Evolutionary conservation across 495 filamentous ascomycete species (phyloP).

Genomic region (Thozetella sp.): DNA sequence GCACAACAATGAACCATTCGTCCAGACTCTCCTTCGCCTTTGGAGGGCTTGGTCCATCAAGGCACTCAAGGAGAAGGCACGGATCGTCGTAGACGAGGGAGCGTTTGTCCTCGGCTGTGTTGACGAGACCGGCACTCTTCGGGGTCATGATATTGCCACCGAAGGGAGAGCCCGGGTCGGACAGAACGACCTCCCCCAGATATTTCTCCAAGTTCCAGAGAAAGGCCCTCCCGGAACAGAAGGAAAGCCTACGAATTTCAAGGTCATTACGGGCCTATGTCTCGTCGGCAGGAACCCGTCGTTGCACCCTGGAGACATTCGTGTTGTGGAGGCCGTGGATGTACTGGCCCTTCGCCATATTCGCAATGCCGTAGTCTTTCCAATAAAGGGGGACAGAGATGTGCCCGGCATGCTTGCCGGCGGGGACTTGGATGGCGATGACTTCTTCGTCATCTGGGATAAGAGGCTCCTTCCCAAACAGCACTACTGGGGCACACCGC

Average conservation of each 20-base stretch:
- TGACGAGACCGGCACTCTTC: constrained; percentile 78
- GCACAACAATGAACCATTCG: constrained; percentile 73
- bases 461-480: constrained; percentile 66
- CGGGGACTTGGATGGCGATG: constrained; percentile 94
- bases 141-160: constrained; percentile 55
- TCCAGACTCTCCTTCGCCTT: constrained; percentile 69
- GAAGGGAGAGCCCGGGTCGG: constrained; percentile 29
- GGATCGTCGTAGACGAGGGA: constrained; percentile 77
- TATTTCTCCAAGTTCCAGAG: constrained; percentile 80
- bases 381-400: constrained; percentile 80
- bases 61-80: constrained; percentile 88
- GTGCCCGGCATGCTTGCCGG: constrained; percentile 94
- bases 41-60: constrained; percentile 87
- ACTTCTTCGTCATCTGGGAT: constrained; percentile 96
- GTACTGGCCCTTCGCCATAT: constrained; percentile 72
- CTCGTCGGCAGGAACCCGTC: constrained; percentile 91
- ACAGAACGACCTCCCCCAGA: constrained; percentile 68
- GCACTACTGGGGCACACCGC: constrained; percentile 63
- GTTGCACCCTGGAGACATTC: constrained; percentile 90
- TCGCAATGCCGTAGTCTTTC: constrained; percentile 84
- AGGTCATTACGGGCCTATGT: constrained; percentile 77
- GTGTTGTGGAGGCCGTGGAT: constrained; percentile 85
- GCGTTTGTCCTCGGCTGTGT: constrained; percentile 89
- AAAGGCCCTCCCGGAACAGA: background rate
- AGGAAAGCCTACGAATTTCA: constrained; percentile 12